Evolutionary conservation across 2,329 filamentous ascomycete genomes (phyloP), one percentile per base, ranked within the genome.

Genomic region (Daldinia sp.): DNA sequence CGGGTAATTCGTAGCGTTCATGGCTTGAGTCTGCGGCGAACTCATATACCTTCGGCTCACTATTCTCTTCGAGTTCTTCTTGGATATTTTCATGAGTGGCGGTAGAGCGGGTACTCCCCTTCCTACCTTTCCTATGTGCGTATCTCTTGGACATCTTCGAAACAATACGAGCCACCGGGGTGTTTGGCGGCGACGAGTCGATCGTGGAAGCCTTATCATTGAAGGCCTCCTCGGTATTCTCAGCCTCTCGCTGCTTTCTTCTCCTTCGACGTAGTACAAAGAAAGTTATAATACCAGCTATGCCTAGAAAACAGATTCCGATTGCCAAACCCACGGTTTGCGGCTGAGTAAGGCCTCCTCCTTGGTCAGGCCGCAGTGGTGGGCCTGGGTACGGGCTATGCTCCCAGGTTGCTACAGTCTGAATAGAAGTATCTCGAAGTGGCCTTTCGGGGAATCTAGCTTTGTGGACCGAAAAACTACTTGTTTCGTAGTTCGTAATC

Each of bases 401-500:
- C 6, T 77, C 73, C 0, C 83, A 79, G 48, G 82, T 81, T 12
- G 79, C 75, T 42, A 87, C 84, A 12, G 77, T 75, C 20, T 80
- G 74, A 30, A 86, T 75, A 39, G 80, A 82, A 30, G 79, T 82
- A 68, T 82, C 81, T 12, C 67, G 76, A 37, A 74, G 68, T 1
- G 83, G 80, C 12, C 82, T 75, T 53, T 80, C 71, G n/a, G 88
- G 84, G 74, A 88, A 86, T 57, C 74, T 73, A 9, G 88, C 87
- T 72, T 89, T 85, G 61, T 88, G 83, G 26, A 91, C 73, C 0
- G 85, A 86, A 75, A 88, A 89, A 12, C 77, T 76, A 15, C 78
- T 81, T 39, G 82, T 81, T 67, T 89, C 87, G 73, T 88, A 89
- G 69, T 84, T 84, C 28, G 84, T 87, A 35, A 87, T 82, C 5